These are phyloP conservation scores for Cryomyces antarcticus DNA, from an alignment of 495 filamentous ascomycete species.

Conservation along the genomic window DNA sequence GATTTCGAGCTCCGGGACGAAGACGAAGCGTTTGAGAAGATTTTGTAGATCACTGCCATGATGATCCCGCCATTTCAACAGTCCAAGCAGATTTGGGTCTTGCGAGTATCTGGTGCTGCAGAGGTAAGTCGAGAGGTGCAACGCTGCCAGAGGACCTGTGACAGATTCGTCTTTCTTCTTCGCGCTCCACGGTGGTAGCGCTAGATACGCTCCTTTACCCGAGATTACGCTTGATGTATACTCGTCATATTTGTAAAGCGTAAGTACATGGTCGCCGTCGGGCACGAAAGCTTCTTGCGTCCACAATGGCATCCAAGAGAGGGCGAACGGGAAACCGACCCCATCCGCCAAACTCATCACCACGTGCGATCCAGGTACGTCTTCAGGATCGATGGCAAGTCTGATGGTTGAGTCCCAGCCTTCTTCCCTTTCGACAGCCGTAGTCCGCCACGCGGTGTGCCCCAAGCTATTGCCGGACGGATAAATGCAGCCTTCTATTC, in stretches of 20 bases:
- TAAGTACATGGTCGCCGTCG: slow-evolving; percentile 62
- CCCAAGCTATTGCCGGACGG: slow-evolving; percentile 57
- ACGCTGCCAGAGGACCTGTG: slow-evolving; percentile 43
- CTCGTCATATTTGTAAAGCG: slow-evolving; percentile 83
- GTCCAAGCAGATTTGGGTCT: slow-evolving; percentile 65
- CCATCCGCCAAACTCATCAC: slow-evolving; percentile 76
- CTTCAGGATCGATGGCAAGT: slow-evolving; percentile 55
- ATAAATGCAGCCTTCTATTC: slow-evolving; percentile 72
- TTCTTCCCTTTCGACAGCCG: slow-evolving; percentile 54
- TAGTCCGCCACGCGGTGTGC: slow-evolving; percentile 70
- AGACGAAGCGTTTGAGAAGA: slow-evolving; percentile 63
- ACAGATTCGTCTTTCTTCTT: slow-evolving; percentile 50
- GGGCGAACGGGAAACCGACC: slow-evolving; percentile 67
- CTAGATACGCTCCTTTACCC: slow-evolving; percentile 57
- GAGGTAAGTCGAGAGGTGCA: slow-evolving; percentile 69
- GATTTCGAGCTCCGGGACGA: slow-evolving; percentile 93
- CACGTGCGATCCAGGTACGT: slow-evolving; percentile 68
- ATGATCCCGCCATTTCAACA: slow-evolving; percentile 71
- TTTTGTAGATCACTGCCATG: slow-evolving; percentile 45
- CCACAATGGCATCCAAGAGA: slow-evolving; percentile 89
- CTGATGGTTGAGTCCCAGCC: slow-evolving; percentile 76
- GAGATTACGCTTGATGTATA: slow-evolving; percentile 37
- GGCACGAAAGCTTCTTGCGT: slow-evolving; percentile 74
- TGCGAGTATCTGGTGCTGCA: slow-evolving; percentile 94
- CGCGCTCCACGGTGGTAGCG: slow-evolving; percentile 51